Base-by-base conservation (phyloP, 2,329 filamentous ascomycete genomes). In the Pestalotiopsis sp. region DNA sequence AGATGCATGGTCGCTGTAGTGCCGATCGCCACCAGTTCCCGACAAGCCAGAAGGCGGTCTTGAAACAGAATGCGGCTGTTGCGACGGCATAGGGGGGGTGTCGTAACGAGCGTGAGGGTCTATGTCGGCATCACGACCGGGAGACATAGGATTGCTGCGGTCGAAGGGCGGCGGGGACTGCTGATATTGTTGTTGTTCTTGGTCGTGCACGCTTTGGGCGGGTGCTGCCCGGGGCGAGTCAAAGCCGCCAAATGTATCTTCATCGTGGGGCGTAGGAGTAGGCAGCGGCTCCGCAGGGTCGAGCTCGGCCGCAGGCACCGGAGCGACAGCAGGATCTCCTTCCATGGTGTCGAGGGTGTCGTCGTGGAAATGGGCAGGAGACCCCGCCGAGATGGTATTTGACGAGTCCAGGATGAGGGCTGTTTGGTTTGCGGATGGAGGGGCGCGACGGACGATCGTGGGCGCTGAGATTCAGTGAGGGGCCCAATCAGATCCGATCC, bases 41-140 rank as follows among this genome's bases (percentile, higher is more conserved):
- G 86, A 89, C 45, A 89, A 80, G 58, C 86, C 85, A 31, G 87
- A 90, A 4, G 87, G 83, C 4, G 87, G 87, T 66, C 87, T 83
- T 67, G 87, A 89, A 75, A 85, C 81, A 27, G 84, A 80, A 27
- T 83, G 80, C 61, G 79, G 70, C 25, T 80, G 79, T 25, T 80
- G 78, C 65, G 81, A 78, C 41, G 82, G 80, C 5, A 84, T 78
- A 1, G 84, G 83, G 67, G 84, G 84, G 20, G 84, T 86, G 63
- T 79, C 80, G 76, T 85, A 86, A 68, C 82, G 81, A 58, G 76
- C 76, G 14, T 79, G 80, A 39, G 81, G 79, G 59, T 87, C 85
- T 66, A 78, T 70, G 9, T 82, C 80, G 36, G 39, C 45, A 38
- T 79, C 78, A 58, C 72, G 69, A 20, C 70, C 67, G 14, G 70